Conservation (phyloP, 164 flowering plant species). For the Stephania cephalantha region DNA sequence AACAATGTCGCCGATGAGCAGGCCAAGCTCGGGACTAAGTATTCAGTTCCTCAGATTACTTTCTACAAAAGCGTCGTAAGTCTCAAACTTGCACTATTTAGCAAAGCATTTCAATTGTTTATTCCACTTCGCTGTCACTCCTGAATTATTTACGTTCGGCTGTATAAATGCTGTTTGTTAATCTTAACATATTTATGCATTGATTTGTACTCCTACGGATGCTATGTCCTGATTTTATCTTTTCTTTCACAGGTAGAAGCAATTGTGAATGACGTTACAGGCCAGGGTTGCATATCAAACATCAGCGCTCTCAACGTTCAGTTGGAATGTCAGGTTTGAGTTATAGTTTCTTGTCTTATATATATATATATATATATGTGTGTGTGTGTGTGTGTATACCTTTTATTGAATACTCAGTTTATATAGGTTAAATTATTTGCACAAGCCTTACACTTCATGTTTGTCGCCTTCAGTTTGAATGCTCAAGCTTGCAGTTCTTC, state of each 20-base stretch:
- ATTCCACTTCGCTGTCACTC: no score
- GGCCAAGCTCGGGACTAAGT: conserved; percentile 83
- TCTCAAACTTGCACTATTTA: not conserved
- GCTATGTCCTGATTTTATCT: not conserved
- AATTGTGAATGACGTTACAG: conserved; percentile 58
- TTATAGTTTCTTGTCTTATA: not conserved
- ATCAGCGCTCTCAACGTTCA: conserved; percentile 64
- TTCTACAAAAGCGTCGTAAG: conserved; percentile 81
- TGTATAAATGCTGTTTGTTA: no score
- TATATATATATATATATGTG: no score
- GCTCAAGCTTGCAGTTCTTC: no score
- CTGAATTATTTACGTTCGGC: no score
- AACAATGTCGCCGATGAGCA: conserved; percentile 91
- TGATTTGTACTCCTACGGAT: no score
- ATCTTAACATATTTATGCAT: no score
- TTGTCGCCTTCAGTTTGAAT: no score
- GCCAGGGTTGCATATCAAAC: conserved; percentile 57
- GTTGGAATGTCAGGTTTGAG: conserved; percentile 64
- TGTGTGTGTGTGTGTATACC: no score
- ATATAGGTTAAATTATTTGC: no score
- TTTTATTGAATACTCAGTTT: no score
- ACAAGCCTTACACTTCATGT: no score
- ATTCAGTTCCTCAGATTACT: conserved; percentile 80
- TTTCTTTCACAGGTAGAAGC: conserved; percentile 62
- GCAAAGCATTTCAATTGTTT: not conserved